These are phyloP conservation scores for Xylaria nigripes DNA, from an alignment of 495 filamentous ascomycete species.

Conservation along the genomic window DNA sequence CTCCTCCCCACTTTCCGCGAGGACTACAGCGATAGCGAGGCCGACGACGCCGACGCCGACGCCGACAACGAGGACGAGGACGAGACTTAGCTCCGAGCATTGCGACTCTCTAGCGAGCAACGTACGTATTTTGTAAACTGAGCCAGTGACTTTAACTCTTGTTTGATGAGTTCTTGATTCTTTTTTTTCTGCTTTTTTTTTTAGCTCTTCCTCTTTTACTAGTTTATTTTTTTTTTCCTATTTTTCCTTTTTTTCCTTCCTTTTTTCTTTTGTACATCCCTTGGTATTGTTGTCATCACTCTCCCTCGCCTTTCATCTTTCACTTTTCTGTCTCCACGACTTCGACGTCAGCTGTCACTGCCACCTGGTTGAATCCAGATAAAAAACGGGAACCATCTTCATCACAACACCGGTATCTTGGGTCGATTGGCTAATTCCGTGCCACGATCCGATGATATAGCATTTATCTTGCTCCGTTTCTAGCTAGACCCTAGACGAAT, in stretches of 20 bases:
- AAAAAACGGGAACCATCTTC: neutral
- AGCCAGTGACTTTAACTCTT: neutral
- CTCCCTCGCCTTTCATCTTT: neutral
- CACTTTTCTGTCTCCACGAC: neutral
- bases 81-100: neutral
- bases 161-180: neutral
- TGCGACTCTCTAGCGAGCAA: neutral
- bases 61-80: neutral
- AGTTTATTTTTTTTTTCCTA: neutral
- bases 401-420: neutral
- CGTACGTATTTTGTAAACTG: constrained; percentile 6
- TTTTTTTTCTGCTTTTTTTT: neutral
- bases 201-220: neutral
- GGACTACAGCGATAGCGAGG: neutral
- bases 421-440: constrained; percentile 2
- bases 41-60: neutral
- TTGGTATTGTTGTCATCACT: neutral
- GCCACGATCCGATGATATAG: neutral
- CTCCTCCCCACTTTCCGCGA: neutral
- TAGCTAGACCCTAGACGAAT: neutral
- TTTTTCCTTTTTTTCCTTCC: neutral
- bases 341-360: constrained; percentile 9
- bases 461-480: neutral
- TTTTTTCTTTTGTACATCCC: neutral
- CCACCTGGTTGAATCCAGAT: constrained; percentile 3